phyloP scores from a whole-genome alignment of 306 rosid species.

The Prunus kanzakura region DNA sequence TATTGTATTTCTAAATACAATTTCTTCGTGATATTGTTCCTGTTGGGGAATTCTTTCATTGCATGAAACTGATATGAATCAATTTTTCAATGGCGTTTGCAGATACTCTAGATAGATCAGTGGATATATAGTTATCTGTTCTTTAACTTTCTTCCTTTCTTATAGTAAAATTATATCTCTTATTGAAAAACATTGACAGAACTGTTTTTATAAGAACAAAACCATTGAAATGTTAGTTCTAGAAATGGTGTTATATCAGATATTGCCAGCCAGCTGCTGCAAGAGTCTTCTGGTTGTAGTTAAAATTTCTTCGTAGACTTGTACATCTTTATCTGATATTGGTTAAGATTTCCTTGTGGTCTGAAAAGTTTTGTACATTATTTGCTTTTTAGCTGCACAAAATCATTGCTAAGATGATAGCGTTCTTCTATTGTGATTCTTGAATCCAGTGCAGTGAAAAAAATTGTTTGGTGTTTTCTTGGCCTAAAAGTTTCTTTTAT shows the following conservation, averaged over 20 bases:
- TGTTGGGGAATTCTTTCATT: neutral
- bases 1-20: neutral
- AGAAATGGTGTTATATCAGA: neutral
- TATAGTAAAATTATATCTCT: neutral
- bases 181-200: neutral
- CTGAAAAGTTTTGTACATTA: neutral
- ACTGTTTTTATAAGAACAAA: neutral
- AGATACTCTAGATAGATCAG: neutral
- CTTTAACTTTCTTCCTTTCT: neutral
- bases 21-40: neutral
- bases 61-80: neutral
- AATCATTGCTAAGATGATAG: neutral
- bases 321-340: neutral
- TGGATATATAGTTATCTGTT: neutral
- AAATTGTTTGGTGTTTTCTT: conserved; percentile 5
- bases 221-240: neutral
- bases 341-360: neutral
- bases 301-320: neutral
- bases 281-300: neutral
- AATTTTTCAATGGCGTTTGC: neutral
- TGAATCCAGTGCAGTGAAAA: neutral
- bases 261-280: neutral
- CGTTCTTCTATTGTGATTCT: neutral
- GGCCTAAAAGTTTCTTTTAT: neutral
- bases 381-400: neutral